Base-by-base conservation (phyloP, 2,329 filamentous ascomycete species). In the Aspergillus awamori region DNA sequence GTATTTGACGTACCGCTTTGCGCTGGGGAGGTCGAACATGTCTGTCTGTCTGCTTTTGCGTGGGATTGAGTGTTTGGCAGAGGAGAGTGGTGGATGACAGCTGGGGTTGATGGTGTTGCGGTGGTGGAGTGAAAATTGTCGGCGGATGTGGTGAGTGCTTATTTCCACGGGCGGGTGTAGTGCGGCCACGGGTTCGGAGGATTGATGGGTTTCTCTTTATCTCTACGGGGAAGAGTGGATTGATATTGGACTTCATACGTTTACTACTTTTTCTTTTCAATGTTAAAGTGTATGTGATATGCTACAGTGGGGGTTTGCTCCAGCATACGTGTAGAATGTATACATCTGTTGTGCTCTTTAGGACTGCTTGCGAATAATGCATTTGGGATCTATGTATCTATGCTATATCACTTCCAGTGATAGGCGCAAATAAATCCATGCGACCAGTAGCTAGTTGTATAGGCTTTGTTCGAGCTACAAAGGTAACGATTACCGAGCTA, bases 1-100 rank as follows among this genome's bases (percentile, higher is more conserved):
- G 8, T 41, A 5, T 24, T 10, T 17, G 33, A 61, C 68, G 49
- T 68, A 78, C 76, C 74, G 71, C 67, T 76, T 77, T 15, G 75
- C 74, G 52, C 72, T 63, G 41, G 75, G 73, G 41, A 76, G 61
- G 45, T 75, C 74, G 54, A 78, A 77, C 76, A 77, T 77, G 39
- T 17, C 61, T 49, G 26, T 11, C 33, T 2, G 4, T 4, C 1
- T 30, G 11, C 5, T 22, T 26, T n/a, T 17, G 24, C 24, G 41
- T 28, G 2, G 10, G 11, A 1, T 26, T 17, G 24, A 8, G 10
- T 36, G 24, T 13, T 13, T 49, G 39, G 39, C 55, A 30, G 43
- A 17, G 36, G 8, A 5, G 8, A n/a, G 5, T 8, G 10, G 7
- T 49, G 8, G 38, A 52, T 33, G 39, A 13, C 3, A 8, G 26